These are phyloP conservation scores for Colletotrichum liaoningense DNA, from an alignment of 2,329 filamentous ascomycete species.

Conservation along the genomic window DNA sequence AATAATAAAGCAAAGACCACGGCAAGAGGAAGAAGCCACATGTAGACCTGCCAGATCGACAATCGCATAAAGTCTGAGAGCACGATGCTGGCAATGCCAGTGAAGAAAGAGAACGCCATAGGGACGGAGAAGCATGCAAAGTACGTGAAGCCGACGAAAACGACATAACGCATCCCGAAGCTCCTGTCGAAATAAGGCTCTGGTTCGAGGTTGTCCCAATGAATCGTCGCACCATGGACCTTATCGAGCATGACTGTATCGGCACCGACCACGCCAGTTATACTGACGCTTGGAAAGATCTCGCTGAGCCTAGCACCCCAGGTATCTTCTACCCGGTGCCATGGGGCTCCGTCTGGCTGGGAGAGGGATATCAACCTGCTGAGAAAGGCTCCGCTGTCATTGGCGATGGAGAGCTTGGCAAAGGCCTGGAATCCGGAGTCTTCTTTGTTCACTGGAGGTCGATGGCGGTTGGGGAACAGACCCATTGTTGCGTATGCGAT, in stretches of 20 bases:
- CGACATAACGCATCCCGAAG: background rate
- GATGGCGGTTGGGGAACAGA: constrained; percentile 42
- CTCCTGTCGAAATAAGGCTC: constrained; percentile 2
- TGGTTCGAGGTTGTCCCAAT: constrained; percentile 46
- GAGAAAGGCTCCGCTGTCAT: constrained; percentile 48
- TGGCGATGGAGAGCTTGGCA: constrained; percentile 47
- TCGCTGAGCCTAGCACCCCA: constrained; percentile 48
- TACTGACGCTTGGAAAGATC: constrained; percentile 46
- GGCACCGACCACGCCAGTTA: constrained; percentile 46
- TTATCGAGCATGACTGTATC: constrained; percentile 49
- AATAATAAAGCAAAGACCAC: background rate
- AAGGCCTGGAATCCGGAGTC: constrained; percentile 51
- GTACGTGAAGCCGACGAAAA: background rate
- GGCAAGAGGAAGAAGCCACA: background rate
- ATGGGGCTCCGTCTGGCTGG: constrained; percentile 38
- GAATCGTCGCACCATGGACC: constrained; percentile 44
- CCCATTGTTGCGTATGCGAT: constrained; percentile 51
- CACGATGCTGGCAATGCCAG: background rate
- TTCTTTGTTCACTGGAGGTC: constrained; percentile 45
- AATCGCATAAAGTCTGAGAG: background rate
- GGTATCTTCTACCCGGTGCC: constrained; percentile 46
- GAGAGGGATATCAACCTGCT: constrained; percentile 48
- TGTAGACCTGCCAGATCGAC: background rate
- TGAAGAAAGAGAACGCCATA: background rate
- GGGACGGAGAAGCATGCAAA: background rate